Evolutionary conservation across 192 early-diverging fungal species (phyloP), one percentile per base, ranked within the genome.

Genomic region (Glomus cerebriforme): DNA sequence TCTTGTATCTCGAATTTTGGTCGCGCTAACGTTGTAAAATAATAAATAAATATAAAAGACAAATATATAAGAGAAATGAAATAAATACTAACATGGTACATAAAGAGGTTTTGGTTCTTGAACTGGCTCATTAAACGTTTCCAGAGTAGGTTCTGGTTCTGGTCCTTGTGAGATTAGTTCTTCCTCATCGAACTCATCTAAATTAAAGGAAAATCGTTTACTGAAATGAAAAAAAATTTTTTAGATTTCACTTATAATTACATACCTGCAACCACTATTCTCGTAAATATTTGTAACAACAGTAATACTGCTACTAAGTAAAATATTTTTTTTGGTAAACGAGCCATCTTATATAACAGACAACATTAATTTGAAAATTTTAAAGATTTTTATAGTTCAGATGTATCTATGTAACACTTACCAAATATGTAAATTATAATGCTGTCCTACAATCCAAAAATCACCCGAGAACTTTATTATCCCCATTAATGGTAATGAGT

Each of bases 151-250:
- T 37, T 68, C 32, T 6, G 9, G 9, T 43, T 10, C 2, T n/a
- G 66, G 34, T 35, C 2, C 32, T n/a, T n/a, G 19, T 19, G 29
- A 35, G 4, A 10, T 19, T 32, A 54, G 47, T 54, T 35, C 34
- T 24, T 67, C 66, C 22, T 37, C 34, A 34, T 68, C 66, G 3
- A 15, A 68, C 1, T 68, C 66, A 37, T 68, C 66, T 68, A 64
- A 27, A 31, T 24, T 17, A 31, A 31, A 8, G n/a, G 17, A 15
- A 29, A 10, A 1, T 31, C n/a, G 26, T 24, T 64, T 64, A 31
- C 4, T 31, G 24, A 26, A 31, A 31, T 64, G n/a, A 31, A 64
- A 12, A 4, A 64, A 31, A 64, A n/a, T n/a, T 31, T 17, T 26
- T 32, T 22, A 64, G n/a, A 22, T 5, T 54, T 12, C 47, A 54